These are phyloP conservation scores for Fremontodendron californicum DNA, from an alignment of 345 rosid genomes.

Conservation along the genomic window DNA sequence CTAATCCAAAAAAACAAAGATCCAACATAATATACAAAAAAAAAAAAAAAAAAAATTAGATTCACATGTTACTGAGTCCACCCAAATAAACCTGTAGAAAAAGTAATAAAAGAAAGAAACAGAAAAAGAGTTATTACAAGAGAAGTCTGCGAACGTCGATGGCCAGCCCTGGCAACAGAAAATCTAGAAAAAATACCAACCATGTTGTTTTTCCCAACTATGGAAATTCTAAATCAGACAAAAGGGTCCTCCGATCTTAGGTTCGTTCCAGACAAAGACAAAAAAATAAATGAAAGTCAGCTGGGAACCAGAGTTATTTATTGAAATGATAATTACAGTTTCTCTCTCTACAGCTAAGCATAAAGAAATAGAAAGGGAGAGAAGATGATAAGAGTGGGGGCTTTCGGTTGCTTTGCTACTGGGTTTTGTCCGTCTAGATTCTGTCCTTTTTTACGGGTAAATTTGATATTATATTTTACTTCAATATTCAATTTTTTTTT, in stretches of 20 bases:
- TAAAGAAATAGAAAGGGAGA: neutral
- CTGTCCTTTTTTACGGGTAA: too few relatives aligned
- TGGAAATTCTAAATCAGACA: neutral
- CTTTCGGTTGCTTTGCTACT: too few relatives aligned
- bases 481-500: too few relatives aligned
- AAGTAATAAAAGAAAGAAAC: too few relatives aligned
- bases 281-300: neutral
- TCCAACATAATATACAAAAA: neutral
- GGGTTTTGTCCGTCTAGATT: too few relatives aligned
- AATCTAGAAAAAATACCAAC: slow-evolving; percentile 93
- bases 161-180: slow-evolving; percentile 61
- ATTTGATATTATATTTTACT: too few relatives aligned
- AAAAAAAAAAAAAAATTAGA: neutral
- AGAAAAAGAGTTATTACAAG: neutral
- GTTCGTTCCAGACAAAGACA: neutral
- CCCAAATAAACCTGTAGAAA: neutral
- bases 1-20: neutral
- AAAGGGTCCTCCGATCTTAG: slow-evolving; percentile 9
- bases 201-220: slow-evolving; percentile 30
- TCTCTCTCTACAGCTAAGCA: neutral
- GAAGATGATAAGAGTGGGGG: neutral
- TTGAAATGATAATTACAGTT: too few relatives aligned
- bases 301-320: neutral
- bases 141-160: slow-evolving; percentile 50
- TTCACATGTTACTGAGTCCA: slow-evolving; percentile 2